Percentiles rank a stretch among this genome's conserved stretches.
phyloP scores from a whole-genome alignment of 805 yeast genomes.

The Suhomyces kilbournensis region DNA sequence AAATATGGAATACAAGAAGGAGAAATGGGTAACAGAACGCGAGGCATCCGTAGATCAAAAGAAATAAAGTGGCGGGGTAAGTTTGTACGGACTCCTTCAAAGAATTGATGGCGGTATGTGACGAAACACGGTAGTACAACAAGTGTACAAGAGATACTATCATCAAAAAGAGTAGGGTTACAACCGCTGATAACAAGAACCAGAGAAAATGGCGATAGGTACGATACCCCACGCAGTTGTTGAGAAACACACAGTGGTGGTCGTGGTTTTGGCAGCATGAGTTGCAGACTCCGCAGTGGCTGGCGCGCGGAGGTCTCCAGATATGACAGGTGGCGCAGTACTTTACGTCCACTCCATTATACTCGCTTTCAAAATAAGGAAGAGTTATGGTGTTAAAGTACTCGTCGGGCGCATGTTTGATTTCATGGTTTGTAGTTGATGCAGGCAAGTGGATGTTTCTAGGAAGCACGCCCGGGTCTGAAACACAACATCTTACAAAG shows the following conservation, averaged over 20 bases:
- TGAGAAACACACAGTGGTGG: slow-evolving; percentile 68
- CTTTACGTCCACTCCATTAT: slow-evolving; percentile 43
- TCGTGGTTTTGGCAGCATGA: slow-evolving; percentile 64
- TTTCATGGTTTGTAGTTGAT: slow-evolving; percentile 4
- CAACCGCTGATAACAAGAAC: slow-evolving; percentile 24
- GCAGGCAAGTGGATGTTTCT: slow-evolving; percentile 55
- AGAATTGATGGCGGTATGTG: slow-evolving; percentile 8
- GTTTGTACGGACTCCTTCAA: slow-evolving; percentile 16
- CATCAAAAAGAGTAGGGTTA: slow-evolving; percentile 18
- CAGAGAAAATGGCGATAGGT: slow-evolving; percentile 36
- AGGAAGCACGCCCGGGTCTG: slow-evolving; percentile 74
- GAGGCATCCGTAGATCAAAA: slow-evolving; percentile 49
- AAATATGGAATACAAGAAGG: slow-evolving; percentile 52
- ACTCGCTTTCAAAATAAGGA: slow-evolving; percentile 18
- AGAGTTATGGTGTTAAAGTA: slow-evolving; percentile 21
- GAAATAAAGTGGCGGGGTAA: slow-evolving; percentile 43
- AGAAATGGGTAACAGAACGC: slow-evolving; percentile 54
- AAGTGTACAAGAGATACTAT: slow-evolving; percentile 20
- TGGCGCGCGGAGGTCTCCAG: slow-evolving; percentile 71
- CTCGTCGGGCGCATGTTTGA: slow-evolving; percentile 10
- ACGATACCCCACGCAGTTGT: slow-evolving; percentile 41
- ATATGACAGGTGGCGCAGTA: slow-evolving; percentile 53
- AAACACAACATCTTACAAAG: slow-evolving; percentile 51
- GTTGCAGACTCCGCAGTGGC: slow-evolving; percentile 70
- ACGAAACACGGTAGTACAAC: slow-evolving; percentile 17